A percentile compares a stretch with the other conserved stretches of the same genome.
Evolutionary conservation across 2,329 filamentous ascomycete genomes (phyloP).

Genomic region (Drechslera avenae): DNA sequence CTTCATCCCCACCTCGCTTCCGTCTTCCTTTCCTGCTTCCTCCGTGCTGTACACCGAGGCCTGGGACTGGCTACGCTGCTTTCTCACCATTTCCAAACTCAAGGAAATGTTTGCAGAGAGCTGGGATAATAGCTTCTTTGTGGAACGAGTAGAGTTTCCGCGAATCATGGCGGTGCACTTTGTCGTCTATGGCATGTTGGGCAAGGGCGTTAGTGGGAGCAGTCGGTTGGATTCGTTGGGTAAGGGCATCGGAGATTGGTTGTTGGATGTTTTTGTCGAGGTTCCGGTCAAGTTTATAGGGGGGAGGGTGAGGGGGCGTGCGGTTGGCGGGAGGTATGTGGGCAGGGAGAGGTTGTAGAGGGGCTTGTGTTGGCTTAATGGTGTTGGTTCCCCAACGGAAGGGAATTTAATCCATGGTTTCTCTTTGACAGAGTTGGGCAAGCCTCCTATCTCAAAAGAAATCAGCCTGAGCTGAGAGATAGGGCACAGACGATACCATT

Average conservation of each 20-base stretch:
- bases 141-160: constrained; percentile 43
- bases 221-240: constrained; percentile 56
- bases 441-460: too few relatives aligned
- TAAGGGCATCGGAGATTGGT: constrained; percentile 57
- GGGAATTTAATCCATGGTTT: not conserved
- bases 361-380: too few relatives aligned
- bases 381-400: too few relatives aligned
- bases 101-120: constrained; percentile 35
- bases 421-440: too few relatives aligned
- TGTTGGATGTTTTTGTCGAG: too few relatives aligned
- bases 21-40: too few relatives aligned
- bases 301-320: too few relatives aligned
- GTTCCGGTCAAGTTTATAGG: too few relatives aligned
- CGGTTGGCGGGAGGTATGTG: too few relatives aligned
- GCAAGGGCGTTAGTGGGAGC: constrained; percentile 54
- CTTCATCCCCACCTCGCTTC: constrained; percentile 42
- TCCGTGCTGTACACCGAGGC: constrained; percentile 32
- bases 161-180: constrained; percentile 43
- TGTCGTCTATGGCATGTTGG: constrained; percentile 47
- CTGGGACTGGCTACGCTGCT: constrained; percentile 42
- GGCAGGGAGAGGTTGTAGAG: too few relatives aligned
- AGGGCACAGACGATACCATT: too few relatives aligned
- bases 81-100: constrained; percentile 34
- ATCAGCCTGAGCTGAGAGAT: too few relatives aligned
- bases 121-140: constrained; percentile 28